Base-by-base conservation (phyloP, 257 asterid genomes). In the Buddleja alternifolia region DNA sequence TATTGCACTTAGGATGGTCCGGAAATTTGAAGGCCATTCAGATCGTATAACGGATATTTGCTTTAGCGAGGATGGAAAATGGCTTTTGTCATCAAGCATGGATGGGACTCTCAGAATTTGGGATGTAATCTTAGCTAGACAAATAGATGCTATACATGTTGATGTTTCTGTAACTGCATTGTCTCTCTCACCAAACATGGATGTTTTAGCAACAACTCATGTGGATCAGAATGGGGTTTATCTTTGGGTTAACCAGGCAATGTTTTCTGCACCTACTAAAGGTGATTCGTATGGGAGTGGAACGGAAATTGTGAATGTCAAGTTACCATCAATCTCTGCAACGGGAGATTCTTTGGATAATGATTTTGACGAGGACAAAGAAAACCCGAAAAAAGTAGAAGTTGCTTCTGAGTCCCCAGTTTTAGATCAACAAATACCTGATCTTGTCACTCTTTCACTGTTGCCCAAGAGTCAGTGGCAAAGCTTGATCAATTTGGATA, bases 401-500 rank as follows among this genome's bases (percentile, higher is more conserved):
- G 85, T 76, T 62, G 72, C 73, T 72, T 55, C 79, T 56, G 66
- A 48, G 45, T 61, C 50, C 52, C 63, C 77, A 16, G 63, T 72
- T 67, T 78, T 69, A 58, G 79, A 64, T 57, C 66, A 77, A 60
- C 96, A 89, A 78, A 89, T 92, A 68, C 96, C 96, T 2, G 88
- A 84, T 82, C 84, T 90, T 14, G 93, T 90, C 66, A 88, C 97
- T 25, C 96, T 89, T 59, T 92, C 97, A 1, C 71, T 92, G 69
- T 80, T 92, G 83, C 98, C 97, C 15, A 88, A 88, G 84, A 84
- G 91, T 69, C 96, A 90, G 82, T 92, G 98, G 98, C 97, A 92
- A 75, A 86, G 98, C 83, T 81, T 92, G 90, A 73, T 89, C 82
- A 92, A 90, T 80, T 83, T 92, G 70, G 98, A 92, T 77, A 79